Percentiles rank a stretch among this genome's conserved stretches.
Conservation (phyloP, 371 early-diverging fungal species). For the Thermomucor indicae-seudaticae region DNA sequence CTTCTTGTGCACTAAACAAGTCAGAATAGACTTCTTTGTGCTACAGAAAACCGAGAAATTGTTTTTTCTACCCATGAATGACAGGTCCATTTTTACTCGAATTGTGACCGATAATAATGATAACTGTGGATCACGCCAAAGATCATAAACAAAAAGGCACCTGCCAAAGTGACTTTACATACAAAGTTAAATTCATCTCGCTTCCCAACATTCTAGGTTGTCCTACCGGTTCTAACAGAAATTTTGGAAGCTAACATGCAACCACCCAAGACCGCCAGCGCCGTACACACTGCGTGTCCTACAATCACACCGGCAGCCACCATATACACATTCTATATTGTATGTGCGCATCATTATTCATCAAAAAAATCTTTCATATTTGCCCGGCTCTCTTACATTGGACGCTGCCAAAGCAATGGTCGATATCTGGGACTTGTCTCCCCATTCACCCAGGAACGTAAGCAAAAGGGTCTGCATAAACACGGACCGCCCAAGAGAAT, state of each 20-base stretch:
- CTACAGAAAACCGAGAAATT: too few relatives aligned
- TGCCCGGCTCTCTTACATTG: slow-evolving; percentile 67
- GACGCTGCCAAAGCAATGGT: slow-evolving; percentile 94
- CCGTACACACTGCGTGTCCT: slow-evolving; percentile 90
- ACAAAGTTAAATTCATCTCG: too few relatives aligned
- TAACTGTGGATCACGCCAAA: too few relatives aligned
- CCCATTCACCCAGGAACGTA: slow-evolving; percentile 97
- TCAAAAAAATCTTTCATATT: too few relatives aligned
- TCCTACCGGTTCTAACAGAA: slow-evolving; percentile 79
- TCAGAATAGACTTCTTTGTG: too few relatives aligned
- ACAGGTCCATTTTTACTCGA: too few relatives aligned
- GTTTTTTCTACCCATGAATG: too few relatives aligned
- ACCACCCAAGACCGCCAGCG: slow-evolving; percentile 88
- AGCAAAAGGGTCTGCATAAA: slow-evolving; percentile 92
- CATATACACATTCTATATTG: slow-evolving; percentile 61
- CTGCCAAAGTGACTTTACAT: too few relatives aligned
- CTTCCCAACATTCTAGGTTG: too few relatives aligned
- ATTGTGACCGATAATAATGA: too few relatives aligned
- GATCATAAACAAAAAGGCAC: too few relatives aligned
- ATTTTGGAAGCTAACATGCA: slow-evolving; percentile 83
- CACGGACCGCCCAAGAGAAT: slow-evolving; percentile 47
- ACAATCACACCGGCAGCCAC: slow-evolving; percentile 85
- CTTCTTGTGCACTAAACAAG: too few relatives aligned
- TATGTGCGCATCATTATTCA: neutral
- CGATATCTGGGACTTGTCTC: slow-evolving; percentile 89